Base-by-base conservation (phyloP, 192 early-diverging fungal species). In the Coemansia nantahalensis region DNA sequence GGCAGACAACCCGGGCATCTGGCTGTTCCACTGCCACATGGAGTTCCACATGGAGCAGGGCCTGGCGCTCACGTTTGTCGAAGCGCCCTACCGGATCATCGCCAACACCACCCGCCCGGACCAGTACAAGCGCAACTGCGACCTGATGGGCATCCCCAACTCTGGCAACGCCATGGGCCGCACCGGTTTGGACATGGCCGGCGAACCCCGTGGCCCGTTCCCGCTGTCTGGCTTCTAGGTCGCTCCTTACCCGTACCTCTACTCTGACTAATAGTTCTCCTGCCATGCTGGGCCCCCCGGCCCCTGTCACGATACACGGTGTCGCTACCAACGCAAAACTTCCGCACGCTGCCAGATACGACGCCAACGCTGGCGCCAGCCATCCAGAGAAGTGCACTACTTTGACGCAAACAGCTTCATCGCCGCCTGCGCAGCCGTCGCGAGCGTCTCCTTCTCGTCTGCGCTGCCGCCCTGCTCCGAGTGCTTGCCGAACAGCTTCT, bases 21-120 rank as follows among this genome's bases (percentile, higher is more conserved):
- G 90, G 90, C 55, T 87, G 39, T 82, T 92, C 77, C 92, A 92
- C 68, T 94, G 90, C 67, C 92, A 92, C 68, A 75, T 67, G 64
- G 56, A 71, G 50, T 80, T 59, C 62, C 75, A 80, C 50, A 63
- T 86, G 24, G 80, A 83, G 43, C 73, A 84, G 42, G 91, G 91
- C 48, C 77, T 93, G 47, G 84, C 80, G 10, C 60, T 81, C 30
- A 73, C 78, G 3, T 70, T 93, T 58, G 62, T 91, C 49, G 86
- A 88, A 62, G 83, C 86, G 21, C 87, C 89, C 23, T 79, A 69
- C 45, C 33, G 70, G 36, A 75, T 82, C 31, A 66, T 77, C 41
- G 54, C 78, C 14, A 55, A 53, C 38, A 64, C 60, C 14, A 52
- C 37, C n/a, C 68, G 84, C 41, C 84, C 84, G 8, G 62, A 67